phyloP scores from a whole-genome alignment of 192 early-diverging fungal genomes.

The Geranomyces michiganensis region DNA sequence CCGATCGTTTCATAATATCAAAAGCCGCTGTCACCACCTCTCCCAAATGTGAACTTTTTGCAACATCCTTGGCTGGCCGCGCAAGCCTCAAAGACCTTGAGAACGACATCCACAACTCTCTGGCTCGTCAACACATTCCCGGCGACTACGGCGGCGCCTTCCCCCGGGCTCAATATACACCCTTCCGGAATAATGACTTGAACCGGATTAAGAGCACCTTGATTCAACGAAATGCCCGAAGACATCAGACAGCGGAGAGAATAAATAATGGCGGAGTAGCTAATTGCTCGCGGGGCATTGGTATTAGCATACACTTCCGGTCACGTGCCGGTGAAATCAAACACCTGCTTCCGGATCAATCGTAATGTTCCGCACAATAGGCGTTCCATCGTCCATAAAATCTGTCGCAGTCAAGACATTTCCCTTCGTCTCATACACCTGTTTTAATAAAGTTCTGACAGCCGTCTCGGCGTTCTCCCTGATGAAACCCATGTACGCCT shows the following conservation, averaged over 20 bases:
- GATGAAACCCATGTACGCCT: slow-evolving; percentile 95
- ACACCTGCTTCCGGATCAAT: slow-evolving; percentile 77
- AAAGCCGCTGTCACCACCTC: slow-evolving; percentile 80
- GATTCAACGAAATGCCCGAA: slow-evolving; percentile 93
- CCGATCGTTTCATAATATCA: slow-evolving; percentile 93
- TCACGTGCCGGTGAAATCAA: slow-evolving; percentile 94
- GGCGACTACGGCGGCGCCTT: slow-evolving; percentile 90
- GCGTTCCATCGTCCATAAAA: slow-evolving; percentile 92
- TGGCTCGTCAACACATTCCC: slow-evolving; percentile 96
- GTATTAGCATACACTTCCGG: slow-evolving; percentile 68
- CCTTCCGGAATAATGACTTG: slow-evolving; percentile 75
- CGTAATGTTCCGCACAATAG: slow-evolving; percentile 71
- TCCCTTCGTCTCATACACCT: slow-evolving; percentile 39
- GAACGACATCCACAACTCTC: slow-evolving; percentile 86
- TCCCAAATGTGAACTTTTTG: slow-evolving; percentile 98
- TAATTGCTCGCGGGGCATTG: slow-evolving; percentile 73
- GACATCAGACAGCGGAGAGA: slow-evolving; percentile 88
- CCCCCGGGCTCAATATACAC: slow-evolving; percentile 77
- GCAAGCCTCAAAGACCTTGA: slow-evolving; percentile 86
- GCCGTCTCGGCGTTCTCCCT: slow-evolving; percentile 88
- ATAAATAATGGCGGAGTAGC: slow-evolving; percentile 95
- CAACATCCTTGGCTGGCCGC: slow-evolving; percentile 91
- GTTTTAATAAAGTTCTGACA: slow-evolving; percentile 75
- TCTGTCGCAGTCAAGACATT: slow-evolving; percentile 54
- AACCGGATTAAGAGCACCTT: slow-evolving; percentile 88